A percentile compares a stretch with the other conserved stretches of the same genome.
These are phyloP conservation scores for Oryza australiensis DNA, from an alignment of 176 grass and related monocot genomes.

Conservation along the genomic window DNA sequence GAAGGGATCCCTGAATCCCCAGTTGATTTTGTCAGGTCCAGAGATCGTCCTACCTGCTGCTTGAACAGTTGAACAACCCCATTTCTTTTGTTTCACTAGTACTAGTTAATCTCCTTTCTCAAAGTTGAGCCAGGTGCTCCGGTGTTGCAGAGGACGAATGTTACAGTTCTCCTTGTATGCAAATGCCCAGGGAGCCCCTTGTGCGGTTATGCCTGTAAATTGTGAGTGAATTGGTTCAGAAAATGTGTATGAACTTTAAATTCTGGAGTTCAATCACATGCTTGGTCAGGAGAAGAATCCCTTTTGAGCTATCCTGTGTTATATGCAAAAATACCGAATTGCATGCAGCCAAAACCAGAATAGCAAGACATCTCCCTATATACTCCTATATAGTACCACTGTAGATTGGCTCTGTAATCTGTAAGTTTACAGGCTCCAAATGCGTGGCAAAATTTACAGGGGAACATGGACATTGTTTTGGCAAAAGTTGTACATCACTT, in stretches of 20 bases:
- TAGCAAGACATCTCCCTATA: neutral
- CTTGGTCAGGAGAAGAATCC: neutral
- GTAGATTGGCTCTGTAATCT: no score
- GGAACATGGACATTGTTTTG: neutral
- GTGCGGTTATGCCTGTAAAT: neutral
- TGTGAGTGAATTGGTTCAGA: neutral
- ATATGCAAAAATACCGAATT: neutral
- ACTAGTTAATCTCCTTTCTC: neutral
- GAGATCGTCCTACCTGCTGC: neutral
- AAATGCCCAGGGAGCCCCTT: neutral
- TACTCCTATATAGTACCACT: no score
- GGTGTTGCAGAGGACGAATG: neutral
- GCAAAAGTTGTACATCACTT: neutral
- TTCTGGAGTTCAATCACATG: neutral
- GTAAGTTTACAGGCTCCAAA: neutral
- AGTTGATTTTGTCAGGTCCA: neutral
- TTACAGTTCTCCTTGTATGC: neutral
- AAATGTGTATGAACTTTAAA: neutral
- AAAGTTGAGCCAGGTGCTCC: neutral
- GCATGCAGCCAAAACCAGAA: neutral
- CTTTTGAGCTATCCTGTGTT: neutral
- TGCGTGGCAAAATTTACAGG: neutral
- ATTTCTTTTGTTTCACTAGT: neutral
- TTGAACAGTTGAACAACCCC: neutral
- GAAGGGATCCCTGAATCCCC: constrained; percentile 32